Percentiles rank a stretch among this genome's conserved stretches.
Evolutionary conservation across 2,329 filamentous ascomycete species (phyloP).

Genomic region (Pseudocercospora fijiensis): DNA sequence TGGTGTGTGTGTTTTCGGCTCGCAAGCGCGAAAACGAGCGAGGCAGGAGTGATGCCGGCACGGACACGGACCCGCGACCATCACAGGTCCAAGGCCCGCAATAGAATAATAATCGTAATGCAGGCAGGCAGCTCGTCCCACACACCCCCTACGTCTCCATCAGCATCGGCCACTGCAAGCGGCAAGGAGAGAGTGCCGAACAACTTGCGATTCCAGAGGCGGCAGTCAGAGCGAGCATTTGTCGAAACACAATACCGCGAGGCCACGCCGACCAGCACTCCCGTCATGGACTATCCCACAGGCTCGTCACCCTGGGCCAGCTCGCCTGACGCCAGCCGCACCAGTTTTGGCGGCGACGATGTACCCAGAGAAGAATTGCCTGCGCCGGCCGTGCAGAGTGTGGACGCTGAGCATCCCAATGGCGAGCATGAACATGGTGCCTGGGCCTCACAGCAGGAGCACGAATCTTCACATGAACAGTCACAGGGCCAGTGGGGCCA

Average conservation of each 20-base stretch:
- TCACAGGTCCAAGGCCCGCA: neutral
- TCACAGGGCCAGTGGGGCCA: slow-evolving; percentile 11
- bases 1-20: neutral
- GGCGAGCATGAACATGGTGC: slow-evolving; percentile 18
- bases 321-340: slow-evolving; percentile 55
- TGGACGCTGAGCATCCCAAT: slow-evolving; percentile 8
- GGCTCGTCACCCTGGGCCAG: slow-evolving; percentile 63
- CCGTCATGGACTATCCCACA: slow-evolving; percentile 64
- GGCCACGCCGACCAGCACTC: slow-evolving; percentile 25
- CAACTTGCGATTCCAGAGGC: slow-evolving; percentile 40
- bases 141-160: slow-evolving; percentile 5
- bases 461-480: slow-evolving; percentile 11
- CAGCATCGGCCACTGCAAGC: slow-evolving; percentile 16
- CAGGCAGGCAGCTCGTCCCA: neutral
- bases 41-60: neutral
- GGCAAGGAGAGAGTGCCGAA: slow-evolving; percentile 26
- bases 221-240: slow-evolving; percentile 38
- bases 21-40: neutral
- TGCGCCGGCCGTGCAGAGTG: slow-evolving; percentile 29
- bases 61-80: neutral
- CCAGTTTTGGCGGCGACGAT: slow-evolving; percentile 46
- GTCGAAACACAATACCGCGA: slow-evolving; percentile 34
- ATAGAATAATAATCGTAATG: neutral
- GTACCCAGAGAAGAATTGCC: slow-evolving; percentile 32
- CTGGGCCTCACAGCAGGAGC: slow-evolving; percentile 12